A percentile compares a stretch with the other conserved stretches of the same genome.
Evolutionary conservation across 805 yeast species (phyloP).

Genomic region (Hanseniaspora lindneri): DNA sequence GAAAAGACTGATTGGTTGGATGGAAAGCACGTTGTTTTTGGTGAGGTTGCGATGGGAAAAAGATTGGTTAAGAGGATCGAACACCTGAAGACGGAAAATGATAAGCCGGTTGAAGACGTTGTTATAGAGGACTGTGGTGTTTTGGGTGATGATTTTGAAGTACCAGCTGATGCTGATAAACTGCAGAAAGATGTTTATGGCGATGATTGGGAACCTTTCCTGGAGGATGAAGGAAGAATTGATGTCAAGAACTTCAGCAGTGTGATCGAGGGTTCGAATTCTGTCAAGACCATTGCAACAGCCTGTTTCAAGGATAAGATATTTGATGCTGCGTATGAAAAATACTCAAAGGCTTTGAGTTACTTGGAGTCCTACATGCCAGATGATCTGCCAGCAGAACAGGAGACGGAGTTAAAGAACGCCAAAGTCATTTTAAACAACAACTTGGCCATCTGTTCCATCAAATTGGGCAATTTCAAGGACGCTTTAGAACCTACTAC

Average conservation of each 20-base stretch:
- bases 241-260: slow-evolving; percentile 48
- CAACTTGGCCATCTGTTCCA: slow-evolving; percentile 63
- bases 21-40: slow-evolving; percentile 94
- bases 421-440: slow-evolving; percentile 39
- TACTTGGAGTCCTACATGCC: slow-evolving; percentile 59
- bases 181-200: slow-evolving; percentile 68
- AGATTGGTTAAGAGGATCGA: slow-evolving; percentile 71
- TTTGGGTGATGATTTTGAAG: slow-evolving; percentile 46
- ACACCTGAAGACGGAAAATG: slow-evolving; percentile 50
- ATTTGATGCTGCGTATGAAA: slow-evolving; percentile 43
- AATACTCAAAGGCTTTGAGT: slow-evolving; percentile 60
- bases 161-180: slow-evolving; percentile 34
- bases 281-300: slow-evolving; percentile 70
- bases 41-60: slow-evolving; percentile 74
- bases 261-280: slow-evolving; percentile 53
- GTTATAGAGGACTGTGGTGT: slow-evolving; percentile 70
- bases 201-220: slow-evolving; percentile 62
- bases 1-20: slow-evolving; percentile 42
- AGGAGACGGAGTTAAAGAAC: slow-evolving; percentile 27
- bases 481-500: slow-evolving; percentile 49
- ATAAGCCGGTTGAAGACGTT: slow-evolving; percentile 62
- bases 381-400: slow-evolving; percentile 34
- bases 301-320: slow-evolving; percentile 57
- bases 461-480: slow-evolving; percentile 47
- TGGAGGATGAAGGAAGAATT: slow-evolving; percentile 62